These are phyloP conservation scores for Saturnispora halmiae DNA, from an alignment of 805 yeast genomes.

Conservation along the genomic window DNA sequence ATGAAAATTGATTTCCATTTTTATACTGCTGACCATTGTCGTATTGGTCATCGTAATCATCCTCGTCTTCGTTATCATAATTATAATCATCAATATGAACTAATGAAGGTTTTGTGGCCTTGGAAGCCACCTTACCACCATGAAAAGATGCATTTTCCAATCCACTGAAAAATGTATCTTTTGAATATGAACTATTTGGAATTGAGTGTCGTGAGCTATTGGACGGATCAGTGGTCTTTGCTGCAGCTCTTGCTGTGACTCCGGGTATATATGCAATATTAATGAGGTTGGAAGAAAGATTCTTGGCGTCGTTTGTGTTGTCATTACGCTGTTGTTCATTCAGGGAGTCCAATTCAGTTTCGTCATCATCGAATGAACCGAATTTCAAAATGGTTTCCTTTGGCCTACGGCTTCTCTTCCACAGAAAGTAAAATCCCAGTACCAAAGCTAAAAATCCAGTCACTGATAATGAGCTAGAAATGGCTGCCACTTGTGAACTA, in stretches of 20 bases:
- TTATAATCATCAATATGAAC: constrained; percentile 23
- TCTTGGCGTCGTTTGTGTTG: no score
- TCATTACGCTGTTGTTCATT: constrained; percentile 32
- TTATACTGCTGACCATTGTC: constrained; percentile 9
- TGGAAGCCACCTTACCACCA: constrained; percentile 26
- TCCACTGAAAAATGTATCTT: constrained; percentile 28
- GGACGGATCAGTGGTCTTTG: neutral
- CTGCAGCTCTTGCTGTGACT: constrained; percentile 43
- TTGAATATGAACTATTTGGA: constrained; percentile 22
- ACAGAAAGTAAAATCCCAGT: constrained; percentile 34
- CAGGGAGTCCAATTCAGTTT: constrained; percentile 24
- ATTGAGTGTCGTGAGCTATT: neutral
- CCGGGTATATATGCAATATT: constrained; percentile 95
- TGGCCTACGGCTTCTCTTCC: no score
- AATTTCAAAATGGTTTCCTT: constrained; percentile 25
- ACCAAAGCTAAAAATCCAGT: constrained; percentile 36
- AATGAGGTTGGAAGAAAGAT: constrained; percentile 74
- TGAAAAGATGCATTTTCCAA: constrained; percentile 27
- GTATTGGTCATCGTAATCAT: neutral
- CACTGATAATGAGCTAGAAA: constrained; percentile 68
- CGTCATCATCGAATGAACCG: constrained; percentile 59
- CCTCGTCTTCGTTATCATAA: constrained; percentile 15
- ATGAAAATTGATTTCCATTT: no score
- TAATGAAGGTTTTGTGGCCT: constrained; percentile 22
- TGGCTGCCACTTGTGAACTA: constrained; percentile 40